Conservation (phyloP, 1,284 basidiomycete genomes). For the Ustilago curta region DNA sequence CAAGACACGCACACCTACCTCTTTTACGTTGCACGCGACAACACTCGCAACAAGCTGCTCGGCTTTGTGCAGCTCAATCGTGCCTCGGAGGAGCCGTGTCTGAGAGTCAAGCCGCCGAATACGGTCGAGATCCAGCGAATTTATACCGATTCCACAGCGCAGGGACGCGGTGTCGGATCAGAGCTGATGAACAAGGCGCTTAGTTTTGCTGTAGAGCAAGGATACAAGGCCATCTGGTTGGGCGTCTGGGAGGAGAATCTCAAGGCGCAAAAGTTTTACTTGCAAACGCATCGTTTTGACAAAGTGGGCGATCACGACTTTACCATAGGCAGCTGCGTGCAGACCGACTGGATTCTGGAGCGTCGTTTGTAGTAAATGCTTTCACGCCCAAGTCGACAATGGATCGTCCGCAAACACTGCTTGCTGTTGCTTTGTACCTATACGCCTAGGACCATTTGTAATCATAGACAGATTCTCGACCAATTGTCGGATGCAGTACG, state of each 20-base stretch:
- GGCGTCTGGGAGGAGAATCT: constrained; percentile 42
- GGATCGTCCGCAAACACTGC: no score
- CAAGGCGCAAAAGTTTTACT: constrained; percentile 40
- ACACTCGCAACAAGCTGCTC: constrained; percentile 14
- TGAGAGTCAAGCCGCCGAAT: constrained; percentile 25
- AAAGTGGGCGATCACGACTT: constrained; percentile 36
- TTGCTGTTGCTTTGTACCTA: not conserved
- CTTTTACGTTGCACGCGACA: constrained; percentile 30
- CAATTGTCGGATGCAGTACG: no score
- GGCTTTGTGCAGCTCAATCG: constrained; percentile 35
- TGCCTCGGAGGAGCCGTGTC: constrained; percentile 30
- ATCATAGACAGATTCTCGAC: no score
- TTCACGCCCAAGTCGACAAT: not conserved
- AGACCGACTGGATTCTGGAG: constrained; percentile 41
- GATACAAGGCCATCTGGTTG: constrained; percentile 36
- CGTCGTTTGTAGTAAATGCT: constrained; percentile 18
- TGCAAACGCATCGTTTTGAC: constrained; percentile 19
- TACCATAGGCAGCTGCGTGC: constrained; percentile 30
- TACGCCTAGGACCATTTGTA: not conserved
- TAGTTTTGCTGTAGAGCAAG: constrained; percentile 12
- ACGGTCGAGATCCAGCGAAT: constrained; percentile 46
- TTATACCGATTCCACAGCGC: constrained; percentile 35
- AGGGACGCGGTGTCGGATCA: constrained; percentile 35
- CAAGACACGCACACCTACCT: constrained; percentile 18
- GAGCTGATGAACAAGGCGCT: constrained; percentile 20